Base-by-base conservation (phyloP, 176 grass and related monocot genomes). In the Lolium rigidum region DNA sequence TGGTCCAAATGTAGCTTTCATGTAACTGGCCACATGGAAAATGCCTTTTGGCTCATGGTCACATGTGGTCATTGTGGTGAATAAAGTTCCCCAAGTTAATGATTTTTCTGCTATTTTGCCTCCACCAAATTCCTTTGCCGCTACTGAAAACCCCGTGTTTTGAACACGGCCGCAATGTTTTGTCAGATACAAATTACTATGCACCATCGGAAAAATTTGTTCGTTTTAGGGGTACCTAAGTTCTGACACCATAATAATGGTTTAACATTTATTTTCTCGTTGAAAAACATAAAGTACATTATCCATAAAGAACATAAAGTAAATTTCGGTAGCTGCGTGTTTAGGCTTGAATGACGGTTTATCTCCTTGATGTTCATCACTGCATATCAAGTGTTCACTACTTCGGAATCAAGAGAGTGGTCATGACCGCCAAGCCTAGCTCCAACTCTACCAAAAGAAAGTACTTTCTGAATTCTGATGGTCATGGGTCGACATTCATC, bases 361-460 rank as follows among this genome's bases (percentile, higher is more conserved):
- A 25, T 85, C 24, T n/a, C 44, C 59, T n/a, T 51, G 58, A 15
- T 74, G 60, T 10, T 26, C 77, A 85, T 85, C 77, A 85, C 81
- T 76, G 51, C 35, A 7, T 61, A 89, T 57, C 21, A 39, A 76
- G 68, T 50, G 31, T 58, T 37, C 39, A 77, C 81, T 58, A 41
- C 59, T 69, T 76, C 58, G 48, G 24, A n/a, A 71, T 49, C 25
- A 73, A 71, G 63, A 72, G 54, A 74, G 2, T 56, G 68, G 63
- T 44, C 67, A 47, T 80, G 57, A 67, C 80, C 46, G 67, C 43
- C 7, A 7, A 7, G n/a, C 3, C 8, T 54, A 10, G 24, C 25
- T 62, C 67, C 26, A 74, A 25, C 49, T 63, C 41, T 37, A 73
- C 77, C 22, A n/a, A 16, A 10, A 35, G 9, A 48, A 59, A 35